A percentile compares a stretch with the other conserved stretches of the same genome.
These are phyloP conservation scores for Xylaria bambusicola DNA, from an alignment of 495 filamentous ascomycete species.

Conservation along the genomic window DNA sequence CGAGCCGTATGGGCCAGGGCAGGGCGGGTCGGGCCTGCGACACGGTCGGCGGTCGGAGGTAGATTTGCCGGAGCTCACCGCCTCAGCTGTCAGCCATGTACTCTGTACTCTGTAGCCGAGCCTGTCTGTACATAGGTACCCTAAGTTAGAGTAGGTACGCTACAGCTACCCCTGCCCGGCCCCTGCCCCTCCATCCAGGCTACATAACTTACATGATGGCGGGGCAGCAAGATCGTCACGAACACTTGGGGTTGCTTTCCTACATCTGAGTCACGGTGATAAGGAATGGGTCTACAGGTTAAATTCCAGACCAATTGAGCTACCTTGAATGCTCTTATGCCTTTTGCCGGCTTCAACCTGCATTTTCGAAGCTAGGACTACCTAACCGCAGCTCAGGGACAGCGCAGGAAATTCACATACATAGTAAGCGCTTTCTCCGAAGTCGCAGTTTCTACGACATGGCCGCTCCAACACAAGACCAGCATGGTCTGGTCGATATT, in stretches of 20 bases:
- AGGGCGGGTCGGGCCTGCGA: background rate
- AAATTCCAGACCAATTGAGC: background rate
- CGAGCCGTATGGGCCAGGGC: background rate
- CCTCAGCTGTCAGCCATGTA: too few species aligned
- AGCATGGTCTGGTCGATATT: conserved; percentile 60
- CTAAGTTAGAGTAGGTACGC: background rate
- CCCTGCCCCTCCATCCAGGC: conserved; percentile 8
- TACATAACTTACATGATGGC: too few species aligned
- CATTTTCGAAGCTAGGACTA: background rate
- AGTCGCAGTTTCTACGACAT: conserved; percentile 1
- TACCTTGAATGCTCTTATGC: background rate
- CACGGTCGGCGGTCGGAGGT: conserved; percentile 8
- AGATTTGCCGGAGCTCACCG: conserved; percentile 4
- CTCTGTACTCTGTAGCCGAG: too few species aligned
- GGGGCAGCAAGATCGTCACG: conserved; percentile 6
- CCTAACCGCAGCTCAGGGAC: background rate
- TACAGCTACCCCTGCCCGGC: background rate
- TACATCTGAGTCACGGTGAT: conserved; percentile 3
- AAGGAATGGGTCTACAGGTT: background rate
- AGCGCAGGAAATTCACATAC: background rate
- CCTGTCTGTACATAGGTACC: too few species aligned
- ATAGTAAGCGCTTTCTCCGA: background rate
- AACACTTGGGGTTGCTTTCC: background rate
- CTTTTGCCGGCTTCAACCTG: background rate
- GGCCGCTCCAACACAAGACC: conserved; percentile 10